Conservation (phyloP, 257 asterid genomes). For the Paraleonurus japonicus region DNA sequence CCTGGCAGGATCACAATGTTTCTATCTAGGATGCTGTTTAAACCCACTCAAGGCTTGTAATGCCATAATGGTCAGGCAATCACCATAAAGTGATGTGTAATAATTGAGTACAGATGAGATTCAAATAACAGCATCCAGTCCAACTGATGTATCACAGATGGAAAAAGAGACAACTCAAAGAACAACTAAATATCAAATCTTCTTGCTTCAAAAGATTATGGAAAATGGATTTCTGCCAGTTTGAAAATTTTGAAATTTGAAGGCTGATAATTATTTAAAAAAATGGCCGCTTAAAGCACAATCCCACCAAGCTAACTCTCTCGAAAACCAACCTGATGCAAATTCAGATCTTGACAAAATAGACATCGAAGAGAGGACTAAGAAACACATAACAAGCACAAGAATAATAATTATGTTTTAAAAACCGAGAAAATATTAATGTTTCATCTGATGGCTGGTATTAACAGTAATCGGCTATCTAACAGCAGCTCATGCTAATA, state of each 20-base stretch:
- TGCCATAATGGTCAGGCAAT: slow-evolving; percentile 37
- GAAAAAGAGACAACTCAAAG: neutral
- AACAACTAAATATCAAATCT: neutral
- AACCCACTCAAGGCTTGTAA: slow-evolving; percentile 43
- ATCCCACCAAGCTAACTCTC: neutral
- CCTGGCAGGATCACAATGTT: slow-evolving; percentile 83
- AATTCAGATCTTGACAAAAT: neutral
- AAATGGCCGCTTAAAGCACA: neutral
- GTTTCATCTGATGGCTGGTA: neutral
- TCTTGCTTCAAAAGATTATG: neutral
- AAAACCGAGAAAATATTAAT: neutral
- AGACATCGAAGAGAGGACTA: neutral
- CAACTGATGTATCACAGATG: neutral
- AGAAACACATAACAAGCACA: neutral
- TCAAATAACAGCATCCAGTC: slow-evolving; percentile 59
- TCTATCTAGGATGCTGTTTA: slow-evolving; percentile 74
- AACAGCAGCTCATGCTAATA: slow-evolving; percentile 13
- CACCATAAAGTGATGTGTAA: slow-evolving; percentile 39
- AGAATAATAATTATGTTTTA: neutral
- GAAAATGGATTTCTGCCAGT: neutral
- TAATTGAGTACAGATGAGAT: slow-evolving; percentile 2
- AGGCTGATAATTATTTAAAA: neutral
- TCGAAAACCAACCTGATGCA: neutral
- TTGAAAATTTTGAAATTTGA: neutral
- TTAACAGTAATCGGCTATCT: slow-evolving; percentile 4